phyloP scores from a whole-genome alignment of 257 asterid genomes.

The Solanum bukasovii region DNA sequence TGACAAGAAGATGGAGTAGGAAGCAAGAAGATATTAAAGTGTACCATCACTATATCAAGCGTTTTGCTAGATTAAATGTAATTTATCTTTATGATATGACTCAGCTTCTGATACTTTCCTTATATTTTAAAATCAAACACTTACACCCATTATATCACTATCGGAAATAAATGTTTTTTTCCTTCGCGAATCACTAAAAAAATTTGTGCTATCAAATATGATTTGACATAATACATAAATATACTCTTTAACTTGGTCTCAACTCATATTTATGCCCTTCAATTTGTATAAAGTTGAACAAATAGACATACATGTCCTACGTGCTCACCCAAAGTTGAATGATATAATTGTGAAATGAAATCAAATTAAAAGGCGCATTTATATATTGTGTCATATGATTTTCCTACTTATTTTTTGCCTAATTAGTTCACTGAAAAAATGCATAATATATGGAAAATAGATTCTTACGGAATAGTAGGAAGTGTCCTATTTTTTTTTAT shows the following conservation, averaged over 20 bases:
- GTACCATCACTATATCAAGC: neutral
- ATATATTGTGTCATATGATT: no score
- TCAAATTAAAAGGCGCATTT: no score
- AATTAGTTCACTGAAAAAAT: neutral
- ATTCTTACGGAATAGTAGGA: neutral
- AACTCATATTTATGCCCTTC: no score
- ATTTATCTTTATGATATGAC: neutral
- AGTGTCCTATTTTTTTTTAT: neutral
- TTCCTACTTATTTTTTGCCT: no score
- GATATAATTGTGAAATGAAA: no score
- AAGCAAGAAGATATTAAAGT: neutral
- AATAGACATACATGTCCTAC: no score
- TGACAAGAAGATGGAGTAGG: neutral
- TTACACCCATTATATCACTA: neutral
- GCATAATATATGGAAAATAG: neutral
- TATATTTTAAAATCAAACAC: neutral
- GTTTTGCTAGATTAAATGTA: neutral
- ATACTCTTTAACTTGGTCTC: no score
- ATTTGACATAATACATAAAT: neutral
- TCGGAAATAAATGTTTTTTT: no score
- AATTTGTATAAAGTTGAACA: no score
- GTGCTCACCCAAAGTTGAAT: neutral
- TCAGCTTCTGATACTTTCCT: no score
- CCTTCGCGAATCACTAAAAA: no score
- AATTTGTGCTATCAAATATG: neutral